Evolutionary conservation across 2,329 filamentous ascomycete species (phyloP), one percentile per base, ranked within the genome.

Genomic region (Aspergillus sp.): DNA sequence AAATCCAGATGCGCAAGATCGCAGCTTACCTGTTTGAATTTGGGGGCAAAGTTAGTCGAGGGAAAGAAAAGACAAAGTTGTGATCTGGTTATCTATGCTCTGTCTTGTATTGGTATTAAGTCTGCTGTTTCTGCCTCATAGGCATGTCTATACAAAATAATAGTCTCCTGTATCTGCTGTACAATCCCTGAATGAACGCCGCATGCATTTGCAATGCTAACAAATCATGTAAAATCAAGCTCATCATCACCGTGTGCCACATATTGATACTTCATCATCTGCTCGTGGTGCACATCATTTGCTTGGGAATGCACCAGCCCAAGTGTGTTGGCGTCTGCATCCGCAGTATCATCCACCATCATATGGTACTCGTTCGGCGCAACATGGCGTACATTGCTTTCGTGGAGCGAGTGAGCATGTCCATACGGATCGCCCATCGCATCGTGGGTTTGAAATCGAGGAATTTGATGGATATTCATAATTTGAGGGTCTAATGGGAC

Each of bases 1-100:
- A 87, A 74, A 85, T 87, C 51, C 84, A 87, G 71, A 87, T 87
- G 80, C 75, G 84, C n/a, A 86, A 86, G 71, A 79, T 87, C 9
- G 84, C 83, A 0, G 83, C 81, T 9, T 85, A 82, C 70, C 61
- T 85, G 43, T 85, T 86, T 67, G 83, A 81, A 1, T 84, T 71
- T 56, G 61, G 53, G n/a, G 55, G 42, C 11, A 52, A 56, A 34
- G 55, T 50, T 12, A 43, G 49, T 36, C 26, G 26, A 30, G 26
- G 26, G 26, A 30, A 30, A 30, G 18, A 44, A 30, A 26, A 45
- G 30, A 54, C 45, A 4, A 61, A 59, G 49, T 11, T 56, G 56
- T 30, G 8, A 11, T 3, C 26, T 30, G 26, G 26, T 30, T 3
- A 30, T 30, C 11, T 30, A 30, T 30, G 26, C 26, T 30, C 8